These are phyloP conservation scores for Cordyceps cicadae DNA, from an alignment of 2,329 filamentous ascomycete genomes.

Conservation along the genomic window DNA sequence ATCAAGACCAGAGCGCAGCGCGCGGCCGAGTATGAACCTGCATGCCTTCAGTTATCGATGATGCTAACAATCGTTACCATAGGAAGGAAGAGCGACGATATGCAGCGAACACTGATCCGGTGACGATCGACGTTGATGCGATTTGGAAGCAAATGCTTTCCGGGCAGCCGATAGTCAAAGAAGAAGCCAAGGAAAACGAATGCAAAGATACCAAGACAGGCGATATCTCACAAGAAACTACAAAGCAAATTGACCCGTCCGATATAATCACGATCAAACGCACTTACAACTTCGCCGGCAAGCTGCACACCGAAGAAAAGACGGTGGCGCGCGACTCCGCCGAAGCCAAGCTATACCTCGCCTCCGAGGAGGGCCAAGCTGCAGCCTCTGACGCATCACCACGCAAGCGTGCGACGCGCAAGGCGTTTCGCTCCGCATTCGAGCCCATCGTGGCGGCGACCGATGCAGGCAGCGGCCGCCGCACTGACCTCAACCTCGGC, in stretches of 20 bases:
- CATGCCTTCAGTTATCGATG: neutral
- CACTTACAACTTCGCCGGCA: slow-evolving; percentile 67
- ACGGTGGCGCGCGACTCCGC: slow-evolving; percentile 56
- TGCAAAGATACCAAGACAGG: neutral
- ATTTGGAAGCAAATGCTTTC: slow-evolving; percentile 61
- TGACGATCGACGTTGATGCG: slow-evolving; percentile 64
- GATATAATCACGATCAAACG: slow-evolving; percentile 57
- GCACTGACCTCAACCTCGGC: slow-evolving; percentile 52
- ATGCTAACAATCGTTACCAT: slow-evolving; percentile 1
- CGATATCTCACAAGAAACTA: slow-evolving; percentile 8
- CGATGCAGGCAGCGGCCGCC: slow-evolving; percentile 25
- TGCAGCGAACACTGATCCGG: slow-evolving; percentile 44
- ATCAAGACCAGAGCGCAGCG: slow-evolving; percentile 67
- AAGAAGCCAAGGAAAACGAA: neutral
- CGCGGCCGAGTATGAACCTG: slow-evolving; percentile 46
- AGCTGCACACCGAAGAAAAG: slow-evolving; percentile 64
- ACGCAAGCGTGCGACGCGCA: slow-evolving; percentile 39
- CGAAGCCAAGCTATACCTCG: slow-evolving; percentile 56
- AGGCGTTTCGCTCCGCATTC: slow-evolving; percentile 54
- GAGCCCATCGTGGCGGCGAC: slow-evolving; percentile 44
- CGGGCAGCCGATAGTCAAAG: slow-evolving; percentile 20
- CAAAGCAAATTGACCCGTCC: slow-evolving; percentile 18
- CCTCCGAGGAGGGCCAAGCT: slow-evolving; percentile 34
- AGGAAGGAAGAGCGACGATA: slow-evolving; percentile 51
- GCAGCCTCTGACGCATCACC: slow-evolving; percentile 20